phyloP scores from a whole-genome alignment of 2,329 filamentous ascomycete species.

The Colletotrichum salicis region DNA sequence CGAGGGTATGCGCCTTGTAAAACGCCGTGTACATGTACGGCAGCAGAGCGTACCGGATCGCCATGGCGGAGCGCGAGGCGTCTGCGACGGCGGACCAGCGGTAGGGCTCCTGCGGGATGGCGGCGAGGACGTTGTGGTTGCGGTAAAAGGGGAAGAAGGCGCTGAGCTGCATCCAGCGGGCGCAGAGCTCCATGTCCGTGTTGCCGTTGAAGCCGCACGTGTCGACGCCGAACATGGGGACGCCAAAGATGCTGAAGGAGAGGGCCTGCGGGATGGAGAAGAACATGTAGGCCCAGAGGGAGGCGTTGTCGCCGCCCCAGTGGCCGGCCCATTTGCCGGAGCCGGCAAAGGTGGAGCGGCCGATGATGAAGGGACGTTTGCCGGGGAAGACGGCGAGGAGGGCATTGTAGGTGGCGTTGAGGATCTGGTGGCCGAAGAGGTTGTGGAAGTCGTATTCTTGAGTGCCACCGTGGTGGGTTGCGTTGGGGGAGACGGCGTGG shows the following conservation, averaged over 20 bases:
- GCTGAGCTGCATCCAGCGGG: constrained; percentile 77
- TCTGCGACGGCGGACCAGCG: constrained; percentile 73
- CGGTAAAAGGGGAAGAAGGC: constrained; percentile 84
- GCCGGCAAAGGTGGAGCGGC: constrained; percentile 82
- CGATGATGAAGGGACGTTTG: constrained; percentile 86
- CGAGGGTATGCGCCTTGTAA: constrained; percentile 71
- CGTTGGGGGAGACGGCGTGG: constrained; percentile 80
- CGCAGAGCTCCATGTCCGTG: constrained; percentile 75
- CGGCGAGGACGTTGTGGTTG: constrained; percentile 75
- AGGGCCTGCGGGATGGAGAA: constrained; percentile 83
- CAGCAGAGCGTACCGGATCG: constrained; percentile 75
- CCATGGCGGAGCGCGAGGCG: constrained; percentile 74
- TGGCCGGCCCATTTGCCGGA: constrained; percentile 81
- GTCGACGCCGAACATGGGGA: constrained; percentile 81
- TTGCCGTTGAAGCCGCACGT: constrained; percentile 78
- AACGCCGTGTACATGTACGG: constrained; percentile 83
- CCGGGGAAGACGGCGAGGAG: constrained; percentile 71
- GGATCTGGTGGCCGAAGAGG: constrained; percentile 78
- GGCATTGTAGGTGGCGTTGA: constrained; percentile 80
- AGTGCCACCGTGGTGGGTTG: constrained; percentile 78
- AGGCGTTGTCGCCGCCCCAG: constrained; percentile 83
- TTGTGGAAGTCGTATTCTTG: constrained; percentile 88
- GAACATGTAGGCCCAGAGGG: constrained; percentile 78
- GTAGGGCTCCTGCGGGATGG: constrained; percentile 76
- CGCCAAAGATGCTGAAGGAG: constrained; percentile 76